A percentile compares a stretch with the other conserved stretches of the same genome.
Evolutionary conservation across 768 basidiomycete genomes (phyloP).

Genomic region (Fomitopsis serialis): DNA sequence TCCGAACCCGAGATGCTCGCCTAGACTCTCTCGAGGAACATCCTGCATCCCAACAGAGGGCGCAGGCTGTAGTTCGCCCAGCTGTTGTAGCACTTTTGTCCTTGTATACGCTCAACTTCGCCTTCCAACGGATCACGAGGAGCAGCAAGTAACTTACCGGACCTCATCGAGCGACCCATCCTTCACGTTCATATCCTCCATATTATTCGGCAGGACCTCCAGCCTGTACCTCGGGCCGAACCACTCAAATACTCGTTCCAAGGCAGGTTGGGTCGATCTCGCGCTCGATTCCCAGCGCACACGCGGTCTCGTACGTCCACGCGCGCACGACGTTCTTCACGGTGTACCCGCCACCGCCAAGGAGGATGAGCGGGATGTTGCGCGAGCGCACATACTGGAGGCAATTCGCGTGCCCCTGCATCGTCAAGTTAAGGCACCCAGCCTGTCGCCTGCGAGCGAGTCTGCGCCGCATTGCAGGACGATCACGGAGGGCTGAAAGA

Average conservation of each 20-base stretch:
- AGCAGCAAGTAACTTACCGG: no score
- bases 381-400: slow-evolving; percentile 81
- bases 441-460: slow-evolving; percentile 90
- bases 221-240: slow-evolving; percentile 93
- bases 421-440: slow-evolving; percentile 96
- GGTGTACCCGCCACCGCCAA: slow-evolving; percentile 97
- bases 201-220: slow-evolving; percentile 87
- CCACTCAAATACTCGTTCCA: slow-evolving; percentile 93
- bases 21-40: slow-evolving; percentile 68
- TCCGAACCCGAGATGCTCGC: slow-evolving; percentile 54
- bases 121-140: no score
- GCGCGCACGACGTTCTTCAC: slow-evolving; percentile 92
- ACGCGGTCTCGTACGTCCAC: slow-evolving; percentile 97
- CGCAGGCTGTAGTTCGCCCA: slow-evolving; percentile 59
- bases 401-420: slow-evolving; percentile 92
- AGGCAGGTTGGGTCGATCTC: slow-evolving; percentile 74
- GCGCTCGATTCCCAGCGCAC: slow-evolving; percentile 83
- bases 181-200: slow-evolving; percentile 87
- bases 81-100: slow-evolving; percentile 45
- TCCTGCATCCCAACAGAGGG: slow-evolving; percentile 87
- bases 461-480: slow-evolving; percentile 96
- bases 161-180: slow-evolving; percentile 79
- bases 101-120: slow-evolving; percentile 26
- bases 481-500: slow-evolving; percentile 82
- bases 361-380: slow-evolving; percentile 81